A percentile compares a stretch with the other conserved stretches of the same genome.
These are phyloP conservation scores for Pseudopyrenochaeta lycopersici DNA, from an alignment of 2,329 filamentous ascomycete species.

Conservation along the genomic window DNA sequence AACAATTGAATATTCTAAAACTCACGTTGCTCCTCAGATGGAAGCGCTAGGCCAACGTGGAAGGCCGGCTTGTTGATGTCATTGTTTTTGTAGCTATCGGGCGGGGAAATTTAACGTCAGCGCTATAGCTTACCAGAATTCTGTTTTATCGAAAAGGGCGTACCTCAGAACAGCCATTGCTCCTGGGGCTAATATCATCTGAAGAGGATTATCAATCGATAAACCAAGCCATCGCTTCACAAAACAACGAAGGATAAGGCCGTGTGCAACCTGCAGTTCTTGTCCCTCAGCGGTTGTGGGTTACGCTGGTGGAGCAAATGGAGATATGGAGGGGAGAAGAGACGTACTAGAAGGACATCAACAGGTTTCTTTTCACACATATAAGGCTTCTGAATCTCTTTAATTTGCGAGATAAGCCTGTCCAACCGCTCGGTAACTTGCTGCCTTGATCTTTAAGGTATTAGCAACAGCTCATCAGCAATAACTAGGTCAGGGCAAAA, in stretches of 20 bases:
- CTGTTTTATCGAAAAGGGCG: neutral
- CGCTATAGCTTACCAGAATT: too few relatives aligned
- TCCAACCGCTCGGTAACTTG: constrained; percentile 78
- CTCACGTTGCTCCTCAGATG: constrained; percentile 5
- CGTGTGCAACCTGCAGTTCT: constrained; percentile 71
- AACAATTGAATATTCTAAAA: too few relatives aligned
- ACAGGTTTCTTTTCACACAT: constrained; percentile 57
- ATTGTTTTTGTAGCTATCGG: constrained; percentile 77
- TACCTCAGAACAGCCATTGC: constrained; percentile 85
- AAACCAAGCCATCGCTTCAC: constrained; percentile 83
- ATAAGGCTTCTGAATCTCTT: constrained; percentile 63
- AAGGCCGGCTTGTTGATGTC: constrained; percentile 81
- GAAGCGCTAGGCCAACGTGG: constrained; percentile 76
- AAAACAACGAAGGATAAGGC: constrained; percentile 84
- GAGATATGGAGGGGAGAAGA: neutral
- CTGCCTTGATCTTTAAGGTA: constrained; percentile 60
- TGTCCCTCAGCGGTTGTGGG: too few relatives aligned
- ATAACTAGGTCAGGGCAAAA: neutral
- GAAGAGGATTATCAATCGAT: constrained; percentile 72
- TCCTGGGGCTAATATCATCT: constrained; percentile 82
- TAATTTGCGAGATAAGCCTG: constrained; percentile 75
- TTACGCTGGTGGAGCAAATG: too few relatives aligned
- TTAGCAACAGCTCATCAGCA: neutral
- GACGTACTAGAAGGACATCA: constrained; percentile 70
- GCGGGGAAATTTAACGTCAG: neutral